Base-by-base conservation (phyloP, 1,284 basidiomycete species). In the Leccinum fallax region DNA sequence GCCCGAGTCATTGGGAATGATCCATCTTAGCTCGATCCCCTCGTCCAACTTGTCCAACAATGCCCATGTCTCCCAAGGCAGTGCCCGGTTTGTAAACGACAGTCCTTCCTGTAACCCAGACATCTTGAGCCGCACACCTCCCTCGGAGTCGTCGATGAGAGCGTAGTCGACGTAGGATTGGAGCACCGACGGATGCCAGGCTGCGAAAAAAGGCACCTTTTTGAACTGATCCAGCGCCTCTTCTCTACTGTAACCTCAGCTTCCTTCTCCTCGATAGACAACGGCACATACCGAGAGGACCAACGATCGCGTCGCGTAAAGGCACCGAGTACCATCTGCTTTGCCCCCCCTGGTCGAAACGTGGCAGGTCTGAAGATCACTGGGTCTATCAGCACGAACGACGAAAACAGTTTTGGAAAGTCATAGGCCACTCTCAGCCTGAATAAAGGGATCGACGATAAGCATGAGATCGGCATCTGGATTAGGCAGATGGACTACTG, bases 361-460 rank as follows among this genome's bases (percentile, higher is more conserved):
- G 48, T 63, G 30, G 46, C 62, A 43, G 71, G 76, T 69, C 70
- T 76, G 53, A 79, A 65, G 40, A 94, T 84, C 59, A 93, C 83
- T 0, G 96, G 94, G 72, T 98, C 95, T 28, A 96, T 76, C 10
- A 96, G 81, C 53, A 94, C 79, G 34, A 97, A 76, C 0, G 85
- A 83, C 16, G 86, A 80, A 76, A 95, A 94, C 9, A 96, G 77
- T 1, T 79, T 77, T 0, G 94, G 93, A 58, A 80, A 76, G 11
- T 83, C 80, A 16, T 87, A 67, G 1, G 90, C 87, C 1, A 87
- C 88, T 26, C 89, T 81, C 5, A 80, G 71, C 48, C 87, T 89
- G 68, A 3, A 11, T 2, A 7, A n/a, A 13, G 24, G 24, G 43
- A 51, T 59, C 21, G 34, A 34, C 34, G 11, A 13, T 13, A 26